Base-by-base conservation (phyloP, 805 yeast species). In the Ogataea ganodermae region DNA sequence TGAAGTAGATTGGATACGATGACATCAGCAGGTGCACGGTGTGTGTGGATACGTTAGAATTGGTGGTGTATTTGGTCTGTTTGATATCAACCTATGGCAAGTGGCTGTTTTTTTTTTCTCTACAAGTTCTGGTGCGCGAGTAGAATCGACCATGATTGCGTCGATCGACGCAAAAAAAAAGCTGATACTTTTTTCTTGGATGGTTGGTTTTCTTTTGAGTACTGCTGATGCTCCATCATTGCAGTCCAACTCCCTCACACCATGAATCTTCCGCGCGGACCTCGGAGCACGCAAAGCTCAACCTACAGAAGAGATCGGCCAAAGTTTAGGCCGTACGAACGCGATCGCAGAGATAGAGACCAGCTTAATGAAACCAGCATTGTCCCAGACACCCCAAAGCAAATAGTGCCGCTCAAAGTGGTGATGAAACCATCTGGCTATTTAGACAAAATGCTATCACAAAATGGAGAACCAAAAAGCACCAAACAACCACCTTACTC, bases 1-100 rank as follows among this genome's bases (percentile, higher is more conserved):
- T 78, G 68, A 65, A 81, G 62, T 81, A 81, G 39, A 77, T 65
- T 41, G 87, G 87, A 62, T 77, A 63, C 13, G 59, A 46, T 16
- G 61, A 58, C 64, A 60, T 46, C 5, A 12, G 31, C 13, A 10
- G 31, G 14, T 27, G 6, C 14, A 27, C 6, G 13, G 12, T 4
- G 31, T 27, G 13, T n/a, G 31, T 10, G 6, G 6, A 7, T 6
- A 8, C 6, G 24, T 6, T 22, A 8, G 8, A 22, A 22, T 22
- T 22, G 24, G 8, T 22, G 24, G 24, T 9, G 31, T 6, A 6
- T 27, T 5, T 27, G 9, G n/a, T 27, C n/a, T 27, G 31, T n/a
- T 16, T n/a, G n/a, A n/a, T 12, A 16, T 33, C 22, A 41, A 33
- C 31, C 32, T 35, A 24, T 40, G 28, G 18, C 21, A 26, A 35